These are phyloP conservation scores for Cystoderma amianthinum DNA, from an alignment of 768 basidiomycete genomes.

Conservation along the genomic window DNA sequence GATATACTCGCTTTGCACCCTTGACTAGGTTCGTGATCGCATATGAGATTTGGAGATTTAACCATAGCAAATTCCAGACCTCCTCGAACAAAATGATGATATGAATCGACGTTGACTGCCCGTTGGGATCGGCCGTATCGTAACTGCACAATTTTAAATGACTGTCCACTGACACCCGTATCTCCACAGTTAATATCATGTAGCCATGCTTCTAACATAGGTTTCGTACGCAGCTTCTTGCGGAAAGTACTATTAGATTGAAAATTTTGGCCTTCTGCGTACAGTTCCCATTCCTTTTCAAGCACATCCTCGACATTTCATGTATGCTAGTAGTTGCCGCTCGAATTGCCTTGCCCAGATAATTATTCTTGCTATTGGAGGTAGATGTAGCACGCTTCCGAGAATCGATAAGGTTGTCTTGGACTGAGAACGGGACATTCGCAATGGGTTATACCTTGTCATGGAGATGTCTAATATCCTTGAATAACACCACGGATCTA, in stretches of 20 bases:
- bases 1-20: conserved; percentile 97
- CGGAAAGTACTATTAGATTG: conserved; percentile 91
- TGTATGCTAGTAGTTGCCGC: conserved; percentile 90
- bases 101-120: conserved; percentile 96
- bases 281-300: conserved; percentile 96
- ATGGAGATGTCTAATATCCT: conserved; percentile 91
- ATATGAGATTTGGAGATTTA: conserved; percentile 93
- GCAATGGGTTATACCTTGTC: conserved; percentile 56
- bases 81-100: conserved; percentile 99
- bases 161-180: conserved; percentile 83
- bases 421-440: conserved; percentile 44
- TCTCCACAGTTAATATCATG: conserved; percentile 91
- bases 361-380: conserved; percentile 96
- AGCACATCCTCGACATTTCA: conserved; percentile 99
- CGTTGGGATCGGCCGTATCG: conserved; percentile 73
- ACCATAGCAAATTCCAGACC: conserved; percentile 91
- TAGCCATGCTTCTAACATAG: conserved; percentile 95
- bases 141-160: conserved; percentile 85
- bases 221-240: conserved; percentile 90
- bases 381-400: conserved; percentile 95
- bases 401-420: conserved; percentile 94
- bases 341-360: conserved; percentile 99
- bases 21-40: conserved; percentile 95
- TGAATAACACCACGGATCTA: conserved; percentile 97
- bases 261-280: conserved; percentile 98